Evolutionary conservation across 2,329 filamentous ascomycete species (phyloP).

Genomic region (Cercospora sojina): DNA sequence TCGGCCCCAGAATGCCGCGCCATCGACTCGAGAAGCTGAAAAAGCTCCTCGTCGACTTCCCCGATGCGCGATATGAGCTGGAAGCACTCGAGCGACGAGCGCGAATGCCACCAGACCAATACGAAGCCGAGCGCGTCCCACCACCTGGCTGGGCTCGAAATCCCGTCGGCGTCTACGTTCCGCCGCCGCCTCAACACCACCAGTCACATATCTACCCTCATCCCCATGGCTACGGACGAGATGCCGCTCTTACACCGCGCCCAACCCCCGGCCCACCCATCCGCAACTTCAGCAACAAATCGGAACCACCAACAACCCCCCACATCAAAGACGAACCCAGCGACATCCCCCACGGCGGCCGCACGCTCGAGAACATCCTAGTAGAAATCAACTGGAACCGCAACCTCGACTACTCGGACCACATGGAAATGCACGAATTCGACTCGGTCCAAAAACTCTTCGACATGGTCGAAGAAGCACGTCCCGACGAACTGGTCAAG

Average conservation of each 20-base stretch:
- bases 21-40: constrained; percentile 10
- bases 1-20: constrained; percentile 8
- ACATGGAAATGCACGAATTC: constrained; percentile 20
- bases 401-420: constrained; percentile 18
- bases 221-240: not conserved
- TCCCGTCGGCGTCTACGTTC: not conserved
- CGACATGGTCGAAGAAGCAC: constrained; percentile 16
- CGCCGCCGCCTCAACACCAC: not conserved
- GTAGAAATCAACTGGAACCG: constrained; percentile 22
- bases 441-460: constrained; percentile 16
- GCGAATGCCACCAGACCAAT: constrained; percentile 6
- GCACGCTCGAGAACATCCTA: constrained; percentile 15
- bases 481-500: constrained; percentile 15
- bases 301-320: not conserved
- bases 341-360: not conserved
- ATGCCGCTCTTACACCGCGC: constrained; percentile 8
- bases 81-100: constrained; percentile 12
- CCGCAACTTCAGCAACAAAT: not conserved
- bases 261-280: not conserved
- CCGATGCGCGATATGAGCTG: constrained; percentile 5
- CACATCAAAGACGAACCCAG: constrained; percentile 9
- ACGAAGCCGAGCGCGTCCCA: not conserved
- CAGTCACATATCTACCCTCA: not conserved
- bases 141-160: constrained; percentile 1
- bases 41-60: constrained; percentile 11